These are phyloP conservation scores for Yamadazyma akitaensis DNA, from an alignment of 805 yeast species.

Conservation along the genomic window DNA sequence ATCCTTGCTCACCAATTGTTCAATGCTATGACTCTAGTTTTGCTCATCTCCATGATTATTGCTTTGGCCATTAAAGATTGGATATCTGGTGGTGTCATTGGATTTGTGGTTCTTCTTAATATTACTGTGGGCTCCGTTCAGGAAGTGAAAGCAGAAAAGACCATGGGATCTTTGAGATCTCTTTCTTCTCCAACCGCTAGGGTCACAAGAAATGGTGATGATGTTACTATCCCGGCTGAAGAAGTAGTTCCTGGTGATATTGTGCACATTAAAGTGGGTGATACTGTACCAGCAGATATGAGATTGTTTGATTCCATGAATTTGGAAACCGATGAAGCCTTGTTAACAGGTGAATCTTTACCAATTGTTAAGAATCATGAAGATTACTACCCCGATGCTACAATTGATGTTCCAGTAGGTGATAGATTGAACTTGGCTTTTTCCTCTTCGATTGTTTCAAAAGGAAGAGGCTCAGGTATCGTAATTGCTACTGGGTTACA, in stretches of 20 bases:
- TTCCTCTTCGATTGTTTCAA: slow-evolving; percentile 37
- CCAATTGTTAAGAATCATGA: slow-evolving; percentile 33
- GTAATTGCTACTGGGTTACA: slow-evolving; percentile 35
- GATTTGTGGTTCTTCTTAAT: slow-evolving; percentile 42
- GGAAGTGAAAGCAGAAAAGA: slow-evolving; percentile 49
- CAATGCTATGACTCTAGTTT: slow-evolving; percentile 39
- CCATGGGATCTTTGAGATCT: slow-evolving; percentile 47
- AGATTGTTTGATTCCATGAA: slow-evolving; percentile 33
- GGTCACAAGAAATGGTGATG: slow-evolving; percentile 42
- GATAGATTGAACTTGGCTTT: slow-evolving; percentile 34
- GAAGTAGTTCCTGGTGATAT: slow-evolving; percentile 47
- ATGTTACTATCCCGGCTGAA: slow-evolving; percentile 33
- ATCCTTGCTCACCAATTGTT: slow-evolving; percentile 36
- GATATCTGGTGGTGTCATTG: slow-evolving; percentile 46
- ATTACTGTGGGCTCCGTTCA: slow-evolving; percentile 50
- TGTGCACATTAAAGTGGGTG: slow-evolving; percentile 39
- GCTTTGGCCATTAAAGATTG: slow-evolving; percentile 38
- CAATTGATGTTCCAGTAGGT: slow-evolving; percentile 34
- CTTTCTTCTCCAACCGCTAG: slow-evolving; percentile 47
- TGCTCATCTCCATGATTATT: slow-evolving; percentile 35
- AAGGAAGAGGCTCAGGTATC: slow-evolving; percentile 42
- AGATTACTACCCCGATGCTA: slow-evolving; percentile 35
- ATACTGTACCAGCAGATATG: slow-evolving; percentile 43
- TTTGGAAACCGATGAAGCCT: slow-evolving; percentile 43
- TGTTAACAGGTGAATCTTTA: slow-evolving; percentile 40